Conservation (phyloP, 192 early-diverging fungal genomes). For the Coemansia sp. region DNA sequence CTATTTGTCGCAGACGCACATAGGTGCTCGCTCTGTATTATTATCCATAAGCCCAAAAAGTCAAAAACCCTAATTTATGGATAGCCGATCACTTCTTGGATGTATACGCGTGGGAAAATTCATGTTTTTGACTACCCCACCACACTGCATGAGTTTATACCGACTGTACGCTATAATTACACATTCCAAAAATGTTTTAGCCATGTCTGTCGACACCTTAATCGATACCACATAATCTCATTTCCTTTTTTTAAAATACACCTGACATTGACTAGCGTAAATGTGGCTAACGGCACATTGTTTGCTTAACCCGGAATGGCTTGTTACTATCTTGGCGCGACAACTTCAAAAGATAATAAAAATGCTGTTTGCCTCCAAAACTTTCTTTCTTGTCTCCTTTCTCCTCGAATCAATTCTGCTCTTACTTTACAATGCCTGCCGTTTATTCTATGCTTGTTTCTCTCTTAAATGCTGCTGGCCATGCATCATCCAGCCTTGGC, state of each 20-base stretch:
- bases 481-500: background rate
- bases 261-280: background rate
- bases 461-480: background rate
- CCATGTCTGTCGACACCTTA: background rate
- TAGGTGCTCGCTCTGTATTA: no score
- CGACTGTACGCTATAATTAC: background rate
- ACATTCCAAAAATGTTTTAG: background rate
- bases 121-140: background rate
- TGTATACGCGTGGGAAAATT: background rate
- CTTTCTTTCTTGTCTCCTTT: background rate
- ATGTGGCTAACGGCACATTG: background rate
- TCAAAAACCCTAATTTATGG: background rate
- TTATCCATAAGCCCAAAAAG: background rate
- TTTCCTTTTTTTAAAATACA: background rate
- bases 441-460: constrained; percentile 3
- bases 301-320: background rate
- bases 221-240: background rate
- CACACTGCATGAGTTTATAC: no score
- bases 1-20: no score
- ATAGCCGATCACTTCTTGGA: background rate
- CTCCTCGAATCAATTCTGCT: background rate
- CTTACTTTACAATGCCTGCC: constrained; percentile 1
- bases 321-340: background rate
- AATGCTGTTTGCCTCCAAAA: background rate
- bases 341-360: background rate